These are phyloP conservation scores for Leptomonas seymouri DNA, from an alignment of 208 protist genomes.

Conservation along the genomic window DNA sequence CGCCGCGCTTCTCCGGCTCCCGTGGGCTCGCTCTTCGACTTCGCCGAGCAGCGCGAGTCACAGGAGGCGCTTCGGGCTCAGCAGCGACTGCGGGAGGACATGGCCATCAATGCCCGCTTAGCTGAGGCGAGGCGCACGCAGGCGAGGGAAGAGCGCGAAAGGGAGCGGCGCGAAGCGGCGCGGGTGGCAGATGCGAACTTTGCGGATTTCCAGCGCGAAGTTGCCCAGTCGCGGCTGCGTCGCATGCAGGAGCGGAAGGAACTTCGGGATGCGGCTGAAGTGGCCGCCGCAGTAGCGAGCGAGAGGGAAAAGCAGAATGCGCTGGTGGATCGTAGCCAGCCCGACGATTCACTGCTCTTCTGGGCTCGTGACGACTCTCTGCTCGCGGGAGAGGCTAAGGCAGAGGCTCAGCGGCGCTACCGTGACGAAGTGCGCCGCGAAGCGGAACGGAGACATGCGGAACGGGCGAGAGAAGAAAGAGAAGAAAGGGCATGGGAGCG, in stretches of 20 bases:
- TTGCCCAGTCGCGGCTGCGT: conserved; percentile 17
- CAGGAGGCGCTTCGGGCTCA: conserved; percentile 15
- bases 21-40: conserved; percentile 23
- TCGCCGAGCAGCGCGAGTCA: conserved; percentile 25
- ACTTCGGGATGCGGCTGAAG: conserved; percentile 21
- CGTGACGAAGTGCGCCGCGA: conserved; percentile 35
- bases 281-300: conserved; percentile 10
- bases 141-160: conserved; percentile 23
- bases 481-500: conserved; percentile 23
- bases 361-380: conserved; percentile 13
- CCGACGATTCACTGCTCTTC: conserved; percentile 20
- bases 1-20: not conserved
- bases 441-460: conserved; percentile 31
- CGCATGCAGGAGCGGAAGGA: conserved; percentile 28
- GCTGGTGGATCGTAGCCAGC: not conserved
- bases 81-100: conserved; percentile 32
- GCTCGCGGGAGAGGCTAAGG: conserved; percentile 8
- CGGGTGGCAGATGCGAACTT: conserved; percentile 19
- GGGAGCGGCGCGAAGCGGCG: conserved; percentile 22
- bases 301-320: conserved; percentile 12
- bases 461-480: conserved; percentile 5
- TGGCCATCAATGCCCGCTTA: conserved; percentile 18
- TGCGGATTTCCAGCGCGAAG: conserved; percentile 30
- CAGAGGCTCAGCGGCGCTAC: conserved; percentile 10
- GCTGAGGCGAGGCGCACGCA: conserved; percentile 25